Evolutionary conservation across 768 basidiomycete genomes (phyloP), one percentile per base, ranked within the genome.

Genomic region (Baorangia bicolor): DNA sequence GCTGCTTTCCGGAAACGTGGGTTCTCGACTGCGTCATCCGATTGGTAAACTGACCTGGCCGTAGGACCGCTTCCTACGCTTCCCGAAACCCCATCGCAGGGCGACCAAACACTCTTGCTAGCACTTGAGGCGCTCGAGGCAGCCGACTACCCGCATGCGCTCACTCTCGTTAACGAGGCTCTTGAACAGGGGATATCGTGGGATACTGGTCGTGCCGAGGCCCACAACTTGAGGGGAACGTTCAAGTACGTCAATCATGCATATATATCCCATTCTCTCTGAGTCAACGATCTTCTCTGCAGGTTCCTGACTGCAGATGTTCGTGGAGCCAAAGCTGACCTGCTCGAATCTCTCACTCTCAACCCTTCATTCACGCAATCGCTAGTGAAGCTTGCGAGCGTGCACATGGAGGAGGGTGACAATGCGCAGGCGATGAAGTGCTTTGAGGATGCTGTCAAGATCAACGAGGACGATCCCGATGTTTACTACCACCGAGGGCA

Each of bases 401-500:
- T 98, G 37, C 81, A 95, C 72, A 98, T 99, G 96, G 97, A 99
- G 70, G 87, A 95, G 64, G 87, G 88, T 38, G 83, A 94, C 58
- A 81, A 90, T 13, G 74, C 78, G 20, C 84, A 83, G 60, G 90
- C 96, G 1, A 94, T 98, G 73, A 84, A 88, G 55, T 91, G 89
- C 69, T 98, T 98, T 69, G 94, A 96, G 41, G 79, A 88, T 59
- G 97, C 97, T 1, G 87, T 94, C 67, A 78, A 80, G 63, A 82
- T 89, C 62, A 87, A 98, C 64, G 75, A 86, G 7, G 76, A 85
- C 45, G 95, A 98, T 73, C 88, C 96, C 0, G 96, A 98, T 72
- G 93, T 97, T 53, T 98, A 92, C 78, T 99, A 99, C 74, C 97
- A 99, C 71, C 92, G 95, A 63, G 97, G 96, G 42, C 97, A 99